These are phyloP conservation scores for Geranium brycei DNA, from an alignment of 345 rosid species.

Conservation along the genomic window DNA sequence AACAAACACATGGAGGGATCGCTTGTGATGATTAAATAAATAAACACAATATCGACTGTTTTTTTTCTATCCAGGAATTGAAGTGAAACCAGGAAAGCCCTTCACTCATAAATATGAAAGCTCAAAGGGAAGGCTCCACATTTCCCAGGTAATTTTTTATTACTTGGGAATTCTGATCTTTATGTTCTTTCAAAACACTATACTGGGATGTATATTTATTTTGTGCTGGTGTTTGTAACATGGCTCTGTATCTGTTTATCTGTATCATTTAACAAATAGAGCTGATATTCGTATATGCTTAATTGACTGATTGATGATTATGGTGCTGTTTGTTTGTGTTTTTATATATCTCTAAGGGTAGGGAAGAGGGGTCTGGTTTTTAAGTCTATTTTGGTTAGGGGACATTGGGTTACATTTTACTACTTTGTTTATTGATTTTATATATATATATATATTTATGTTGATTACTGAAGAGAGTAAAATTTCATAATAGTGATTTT, in stretches of 20 bases:
- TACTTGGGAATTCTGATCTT: neutral
- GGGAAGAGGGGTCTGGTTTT: no score
- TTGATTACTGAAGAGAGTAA: neutral
- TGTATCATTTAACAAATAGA: no score
- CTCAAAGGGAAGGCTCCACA: conserved; percentile 41
- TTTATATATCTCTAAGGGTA: no score
- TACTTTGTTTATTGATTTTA: neutral
- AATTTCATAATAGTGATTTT: neutral
- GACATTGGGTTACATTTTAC: neutral
- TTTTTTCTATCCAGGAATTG: conserved; percentile 28
- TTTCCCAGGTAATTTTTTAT: conserved; percentile 39
- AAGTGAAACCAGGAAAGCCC: conserved; percentile 54
- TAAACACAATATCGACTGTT: neutral
- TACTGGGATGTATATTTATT: no score
- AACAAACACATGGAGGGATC: neutral
- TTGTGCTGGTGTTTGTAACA: no score
- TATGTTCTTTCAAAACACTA: no score
- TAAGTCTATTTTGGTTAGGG: no score
- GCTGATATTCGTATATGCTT: no score
- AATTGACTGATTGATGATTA: no score
- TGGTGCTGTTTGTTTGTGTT: no score
- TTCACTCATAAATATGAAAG: conserved; percentile 25
- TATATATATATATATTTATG: neutral
- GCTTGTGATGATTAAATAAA: no score
- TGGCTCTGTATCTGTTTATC: no score